phyloP scores from a whole-genome alignment of 495 filamentous ascomycete genomes.

The Niebla homalea region DNA sequence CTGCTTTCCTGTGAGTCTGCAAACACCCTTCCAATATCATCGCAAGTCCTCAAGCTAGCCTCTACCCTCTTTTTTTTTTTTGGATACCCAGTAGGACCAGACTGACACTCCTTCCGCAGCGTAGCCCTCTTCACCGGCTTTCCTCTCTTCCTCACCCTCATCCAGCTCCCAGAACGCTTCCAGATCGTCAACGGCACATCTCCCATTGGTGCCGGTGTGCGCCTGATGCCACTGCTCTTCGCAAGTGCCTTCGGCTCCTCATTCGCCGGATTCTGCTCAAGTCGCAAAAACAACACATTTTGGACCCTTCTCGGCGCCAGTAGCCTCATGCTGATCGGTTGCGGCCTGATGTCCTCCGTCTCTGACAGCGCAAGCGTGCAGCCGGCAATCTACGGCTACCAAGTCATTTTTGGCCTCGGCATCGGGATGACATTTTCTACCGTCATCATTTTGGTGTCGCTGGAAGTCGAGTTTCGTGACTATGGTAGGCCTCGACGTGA shows the following conservation, averaged over 20 bases:
- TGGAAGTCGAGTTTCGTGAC: slow-evolving; percentile 35
- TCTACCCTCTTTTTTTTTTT: too few relatives aligned
- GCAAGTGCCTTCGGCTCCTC: slow-evolving; percentile 8
- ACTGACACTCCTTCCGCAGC: neutral
- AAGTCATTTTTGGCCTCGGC: slow-evolving; percentile 41
- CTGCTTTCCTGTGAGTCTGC: slow-evolving; percentile 4
- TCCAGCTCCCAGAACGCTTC: slow-evolving; percentile 47
- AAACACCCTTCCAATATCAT: too few relatives aligned
- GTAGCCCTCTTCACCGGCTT: slow-evolving; percentile 33
- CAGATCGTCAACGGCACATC: slow-evolving; percentile 39
- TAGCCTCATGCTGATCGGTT: slow-evolving; percentile 36
- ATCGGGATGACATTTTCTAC: slow-evolving; percentile 38
- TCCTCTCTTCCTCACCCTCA: slow-evolving; percentile 39
- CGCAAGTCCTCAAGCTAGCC: too few relatives aligned
- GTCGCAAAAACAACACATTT: slow-evolving; percentile 30
- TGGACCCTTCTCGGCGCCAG: slow-evolving; percentile 34
- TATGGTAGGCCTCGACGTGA: slow-evolving; percentile 22
- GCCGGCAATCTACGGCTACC: slow-evolving; percentile 34
- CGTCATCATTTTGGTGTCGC: slow-evolving; percentile 35
- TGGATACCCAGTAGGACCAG: neutral
- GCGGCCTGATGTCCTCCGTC: slow-evolving; percentile 34
- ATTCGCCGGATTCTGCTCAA: slow-evolving; percentile 4
- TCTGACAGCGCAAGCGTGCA: slow-evolving; percentile 20
- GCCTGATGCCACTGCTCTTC: slow-evolving; percentile 41
- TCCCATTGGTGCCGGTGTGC: slow-evolving; percentile 37